Base-by-base conservation (phyloP, 2,329 filamentous ascomycete genomes). In the Curvularia lunata region DNA sequence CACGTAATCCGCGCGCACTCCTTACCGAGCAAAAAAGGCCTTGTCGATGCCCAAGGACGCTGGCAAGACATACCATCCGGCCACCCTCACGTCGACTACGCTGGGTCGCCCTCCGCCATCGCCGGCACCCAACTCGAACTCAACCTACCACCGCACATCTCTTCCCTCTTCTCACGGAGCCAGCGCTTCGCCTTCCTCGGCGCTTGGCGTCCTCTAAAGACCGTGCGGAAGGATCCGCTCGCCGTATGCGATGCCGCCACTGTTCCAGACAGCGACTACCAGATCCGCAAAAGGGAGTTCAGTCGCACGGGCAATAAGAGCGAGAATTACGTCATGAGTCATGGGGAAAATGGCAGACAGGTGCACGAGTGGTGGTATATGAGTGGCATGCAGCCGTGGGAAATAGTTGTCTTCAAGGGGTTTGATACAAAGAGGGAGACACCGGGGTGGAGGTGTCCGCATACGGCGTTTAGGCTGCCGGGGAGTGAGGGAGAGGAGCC, bases 1-100 rank as follows among this genome's bases (percentile, higher is more conserved):
- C 76, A 75, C 32, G 77, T 74, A 16, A 78, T 78, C 37, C 80
- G 79, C 62, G 66, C 71, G 3, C 76, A 80, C 65, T 78, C 83
- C 61, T 77, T 84, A 0, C 82, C 81, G 0, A 71, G 69, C 1
- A 78, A 80, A 37, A 79, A 80, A 0, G 74, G 64, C 45, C 58
- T 77, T 0, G 69, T 74, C 55, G 79, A 84, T 3, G 73, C 81
- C 5, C 73, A 76, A 54, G 78, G 78, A 0, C 80, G 83, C 1
- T 82, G 81, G 50, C 64, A 68, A 55, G 60, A 64, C 41, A 63
- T 68, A 2, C 64, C 66, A 28, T 53, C 66, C 0, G 59, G 63
- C n/a, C 66, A 68, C 40, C 55, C 64, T 1, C 64, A 66, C 40
- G 64, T 68, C 42, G 66, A 68, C 46, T 68, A 69, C 52, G 54